Evolutionary conservation across 164 flowering plant species (phyloP).

Genomic region (Vitis labrusca): DNA sequence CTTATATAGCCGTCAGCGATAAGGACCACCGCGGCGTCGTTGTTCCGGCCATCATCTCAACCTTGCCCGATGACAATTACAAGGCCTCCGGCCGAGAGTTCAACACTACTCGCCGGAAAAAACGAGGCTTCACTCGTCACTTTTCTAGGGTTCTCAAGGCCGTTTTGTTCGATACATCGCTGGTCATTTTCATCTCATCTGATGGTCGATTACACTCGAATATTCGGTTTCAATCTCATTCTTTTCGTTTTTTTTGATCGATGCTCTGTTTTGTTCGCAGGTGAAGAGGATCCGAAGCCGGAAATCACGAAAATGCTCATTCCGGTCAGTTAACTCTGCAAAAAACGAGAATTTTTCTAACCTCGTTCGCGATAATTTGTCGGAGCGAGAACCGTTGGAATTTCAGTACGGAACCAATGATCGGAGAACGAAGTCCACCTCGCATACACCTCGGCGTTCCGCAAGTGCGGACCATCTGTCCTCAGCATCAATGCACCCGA

Average conservation of each 20-base stretch:
- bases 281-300: conserved; percentile 6
- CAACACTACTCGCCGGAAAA: not conserved
- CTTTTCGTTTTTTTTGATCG: not conserved
- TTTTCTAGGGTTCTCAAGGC: conserved; percentile 17
- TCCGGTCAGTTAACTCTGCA: conserved; percentile 8
- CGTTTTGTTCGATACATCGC: conserved; percentile 16
- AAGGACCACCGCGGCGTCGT: not conserved
- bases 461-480: no score
- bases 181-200: conserved; percentile 12
- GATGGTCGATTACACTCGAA: no score
- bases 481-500: not conserved
- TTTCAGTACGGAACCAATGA: no score
- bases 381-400: not conserved
- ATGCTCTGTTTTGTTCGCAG: not conserved
- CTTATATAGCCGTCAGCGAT: not conserved
- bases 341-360: not conserved
- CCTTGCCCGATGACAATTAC: not conserved
- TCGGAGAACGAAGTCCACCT: no score
- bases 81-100: not conserved
- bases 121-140: not conserved
- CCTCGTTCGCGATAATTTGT: not conserved
- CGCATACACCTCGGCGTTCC: no score
- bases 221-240: not conserved
- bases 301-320: not conserved
- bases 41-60: not conserved